Percentiles rank a stretch among this genome's conserved stretches.
Conservation (phyloP, 176 grass and related monocot genomes). For the Aegilops umbellulata region DNA sequence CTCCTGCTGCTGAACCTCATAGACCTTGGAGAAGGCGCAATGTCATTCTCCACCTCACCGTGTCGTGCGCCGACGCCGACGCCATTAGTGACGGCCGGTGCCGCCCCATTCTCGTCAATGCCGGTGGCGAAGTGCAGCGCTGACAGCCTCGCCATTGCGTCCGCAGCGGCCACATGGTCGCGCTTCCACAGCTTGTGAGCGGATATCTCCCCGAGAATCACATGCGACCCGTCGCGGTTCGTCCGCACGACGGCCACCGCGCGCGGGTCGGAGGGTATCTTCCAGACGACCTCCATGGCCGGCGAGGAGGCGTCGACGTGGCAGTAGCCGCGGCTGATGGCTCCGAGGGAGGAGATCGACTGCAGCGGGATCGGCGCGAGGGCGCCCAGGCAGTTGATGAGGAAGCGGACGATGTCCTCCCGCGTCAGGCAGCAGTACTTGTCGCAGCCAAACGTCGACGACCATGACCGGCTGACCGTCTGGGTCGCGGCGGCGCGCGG, state of each 20-base stretch:
- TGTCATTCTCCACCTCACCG: neutral
- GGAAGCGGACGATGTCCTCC: conserved; percentile 64
- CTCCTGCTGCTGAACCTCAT: conserved; percentile 15
- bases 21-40: neutral
- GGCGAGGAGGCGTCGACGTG: conserved; percentile 48
- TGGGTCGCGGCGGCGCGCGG: neutral
- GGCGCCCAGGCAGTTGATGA: conserved; percentile 62
- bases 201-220: conserved; percentile 55
- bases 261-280: conserved; percentile 30
- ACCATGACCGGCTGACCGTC: neutral
- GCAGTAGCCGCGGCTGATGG: conserved; percentile 34
- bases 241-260: conserved; percentile 47
- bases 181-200: conserved; percentile 55
- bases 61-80: neutral
- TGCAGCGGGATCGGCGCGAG: conserved; percentile 56
- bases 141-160: conserved; percentile 52
- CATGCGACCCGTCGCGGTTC: conserved; percentile 25
- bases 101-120: neutral
- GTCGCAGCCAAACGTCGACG: conserved; percentile 26
- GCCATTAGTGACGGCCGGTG: neutral
- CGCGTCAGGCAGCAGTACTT: conserved; percentile 55
- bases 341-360: conserved; percentile 53
- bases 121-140: conserved; percentile 39
- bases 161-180: conserved; percentile 43
- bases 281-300: conserved; percentile 23